A percentile compares a stretch with the other conserved stretches of the same genome.
Conservation (phyloP, 1,284 basidiomycete genomes). For the Rhizopogon parksii region DNA sequence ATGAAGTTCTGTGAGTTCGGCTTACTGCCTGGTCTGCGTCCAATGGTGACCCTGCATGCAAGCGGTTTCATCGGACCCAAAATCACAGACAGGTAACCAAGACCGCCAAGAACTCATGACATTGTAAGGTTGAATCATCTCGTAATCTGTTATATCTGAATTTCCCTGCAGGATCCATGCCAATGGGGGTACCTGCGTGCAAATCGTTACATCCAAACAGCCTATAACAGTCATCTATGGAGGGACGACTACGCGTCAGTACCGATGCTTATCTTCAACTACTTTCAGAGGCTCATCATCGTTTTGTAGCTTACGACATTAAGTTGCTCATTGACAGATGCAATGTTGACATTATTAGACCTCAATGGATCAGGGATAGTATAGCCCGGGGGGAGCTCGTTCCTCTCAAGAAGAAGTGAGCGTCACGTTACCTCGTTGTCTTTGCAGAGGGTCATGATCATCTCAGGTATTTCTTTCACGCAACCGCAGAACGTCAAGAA, state of each 20-base stretch:
- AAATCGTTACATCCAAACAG: conserved; percentile 46
- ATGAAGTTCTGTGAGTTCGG: conserved; percentile 67
- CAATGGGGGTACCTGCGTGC: conserved; percentile 70
- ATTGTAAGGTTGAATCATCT: conserved; percentile 37
- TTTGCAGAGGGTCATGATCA: background rate
- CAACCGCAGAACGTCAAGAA: conserved; percentile 40
- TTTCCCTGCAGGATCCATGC: conserved; percentile 53
- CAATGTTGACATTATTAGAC: conserved; percentile 64
- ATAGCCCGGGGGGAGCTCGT: conserved; percentile 48
- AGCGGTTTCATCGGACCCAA: conserved; percentile 78
- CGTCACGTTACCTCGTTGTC: background rate
- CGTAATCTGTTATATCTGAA: conserved; percentile 5
- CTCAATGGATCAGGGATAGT: conserved; percentile 79
- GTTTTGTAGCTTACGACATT: conserved; percentile 53
- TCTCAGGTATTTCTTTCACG: conserved; percentile 68
- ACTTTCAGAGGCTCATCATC: background rate
- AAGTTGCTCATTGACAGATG: conserved; percentile 60
- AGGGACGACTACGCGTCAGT: conserved; percentile 54
- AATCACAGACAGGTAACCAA: conserved; percentile 58
- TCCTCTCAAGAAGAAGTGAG: conserved; percentile 64
- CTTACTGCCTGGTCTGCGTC: background rate
- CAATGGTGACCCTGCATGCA: conserved; percentile 1
- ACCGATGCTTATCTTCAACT: conserved; percentile 3
- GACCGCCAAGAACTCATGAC: conserved; percentile 62
- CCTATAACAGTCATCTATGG: conserved; percentile 56